phyloP scores from a whole-genome alignment of 331 rosid genomes.

The Saraca asoca region DNA sequence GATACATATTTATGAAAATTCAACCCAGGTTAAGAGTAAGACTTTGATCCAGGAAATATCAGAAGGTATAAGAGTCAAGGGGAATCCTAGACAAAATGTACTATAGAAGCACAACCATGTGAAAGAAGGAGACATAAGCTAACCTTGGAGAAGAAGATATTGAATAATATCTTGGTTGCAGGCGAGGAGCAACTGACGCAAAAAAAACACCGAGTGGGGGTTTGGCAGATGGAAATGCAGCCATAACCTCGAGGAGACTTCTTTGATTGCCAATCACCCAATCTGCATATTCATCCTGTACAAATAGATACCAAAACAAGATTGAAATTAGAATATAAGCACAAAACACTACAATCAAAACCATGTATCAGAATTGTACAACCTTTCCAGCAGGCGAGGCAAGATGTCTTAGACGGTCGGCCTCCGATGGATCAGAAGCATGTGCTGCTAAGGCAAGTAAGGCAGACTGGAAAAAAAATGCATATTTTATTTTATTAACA shows the following conservation, averaged over 20 bases:
- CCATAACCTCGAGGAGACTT: conserved; percentile 94
- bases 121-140: conserved; percentile 23
- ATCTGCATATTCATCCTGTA: conserved; percentile 92
- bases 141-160: conserved; percentile 97
- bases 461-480: conserved; percentile 57
- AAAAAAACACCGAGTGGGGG: conserved; percentile 95
- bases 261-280: conserved; percentile 84
- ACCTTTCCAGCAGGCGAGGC: conserved; percentile 99
- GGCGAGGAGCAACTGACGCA: conserved; percentile 90
- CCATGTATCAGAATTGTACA: conserved; percentile 27
- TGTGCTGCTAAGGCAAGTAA: conserved; percentile 89
- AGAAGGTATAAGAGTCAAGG: background rate
- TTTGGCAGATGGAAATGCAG: conserved; percentile 86
- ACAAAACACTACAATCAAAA: conserved; percentile 4
- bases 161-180: conserved; percentile 95
- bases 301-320: conserved; percentile 30
- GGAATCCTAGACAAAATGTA: no score
- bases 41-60: background rate
- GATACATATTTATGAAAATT: conserved; percentile 8
- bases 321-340: conserved; percentile 28
- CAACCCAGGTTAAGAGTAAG: background rate
- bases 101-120: background rate
- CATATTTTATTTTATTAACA: conserved; percentile 28
- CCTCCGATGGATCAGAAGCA: conserved; percentile 88
- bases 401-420: conserved; percentile 84